Evolutionary conservation across 768 basidiomycete genomes (phyloP), one percentile per base, ranked within the genome.

Genomic region (Mycena capillaripes): DNA sequence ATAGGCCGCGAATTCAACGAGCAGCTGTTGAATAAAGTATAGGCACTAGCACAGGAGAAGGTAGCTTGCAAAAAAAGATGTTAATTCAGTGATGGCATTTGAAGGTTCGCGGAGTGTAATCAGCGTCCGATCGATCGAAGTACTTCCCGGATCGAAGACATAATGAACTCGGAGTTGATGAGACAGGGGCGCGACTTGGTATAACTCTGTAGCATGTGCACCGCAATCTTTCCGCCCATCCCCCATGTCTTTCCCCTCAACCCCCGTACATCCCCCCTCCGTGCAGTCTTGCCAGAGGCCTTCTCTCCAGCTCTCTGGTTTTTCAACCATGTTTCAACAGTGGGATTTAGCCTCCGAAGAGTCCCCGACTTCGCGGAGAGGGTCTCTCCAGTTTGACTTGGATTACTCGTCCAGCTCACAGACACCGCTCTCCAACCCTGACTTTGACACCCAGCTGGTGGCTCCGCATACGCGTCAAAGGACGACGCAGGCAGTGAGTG

Each of bases 1-100:
- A 97, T 98, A 69, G 97, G 97, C 36, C 87, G 97, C 71, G 97
- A 96, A 79, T 97, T 98, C 83, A 98, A 97, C 78, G 86, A 92
- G 71, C 87, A 94, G 78, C 84, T 90, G 65, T 53, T 69, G 48
- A 65, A 57, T 14, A 74, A 66, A 55, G 65, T 29, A 61, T 67
- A 67, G 29, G 27, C 62, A 59, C 46, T 66, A 59, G 72, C 63
- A 64, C 42, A 62, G 61, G 56, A 42, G 25, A 59, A 56, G 38
- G 21, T 27, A 53, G 52, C 21, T 25, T 17, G 60, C 25, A 44
- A 59, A 21, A 50, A 38, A 16, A 38, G 38, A 38, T 38, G n/a
- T 34, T 14, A 57, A 52, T 48, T 67, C 52, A 52, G 30, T 57
- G 53, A 25, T 32, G 16, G 16, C 40, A 46, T 60, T 44, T 62